These are phyloP conservation scores for Vishniacozyma victoriae DNA, from an alignment of 768 basidiomycete genomes.

Conservation along the genomic window DNA sequence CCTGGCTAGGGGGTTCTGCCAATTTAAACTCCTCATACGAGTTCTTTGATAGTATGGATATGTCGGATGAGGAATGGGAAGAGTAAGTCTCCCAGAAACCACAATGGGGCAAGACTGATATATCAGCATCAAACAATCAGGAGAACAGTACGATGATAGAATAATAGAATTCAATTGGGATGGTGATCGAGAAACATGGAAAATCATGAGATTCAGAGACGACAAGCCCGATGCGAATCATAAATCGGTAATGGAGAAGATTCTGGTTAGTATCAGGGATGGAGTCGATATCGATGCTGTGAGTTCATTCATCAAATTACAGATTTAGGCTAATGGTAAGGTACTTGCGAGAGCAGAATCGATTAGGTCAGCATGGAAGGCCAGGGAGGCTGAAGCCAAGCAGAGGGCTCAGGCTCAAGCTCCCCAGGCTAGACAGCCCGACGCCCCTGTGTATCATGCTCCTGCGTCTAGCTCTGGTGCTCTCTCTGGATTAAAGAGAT, in stretches of 20 bases:
- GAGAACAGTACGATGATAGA: conserved; percentile 87
- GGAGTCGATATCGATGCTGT: conserved; percentile 87
- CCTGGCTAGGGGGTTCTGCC: conserved; percentile 76
- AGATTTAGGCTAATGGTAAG: conserved; percentile 1
- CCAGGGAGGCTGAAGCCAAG: conserved; percentile 11
- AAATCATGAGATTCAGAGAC: conserved; percentile 85
- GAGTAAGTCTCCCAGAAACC: conserved; percentile 54
- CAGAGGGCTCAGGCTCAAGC: conserved; percentile 1
- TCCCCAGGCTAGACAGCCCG: conserved; percentile 1
- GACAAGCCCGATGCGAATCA: conserved; percentile 94
- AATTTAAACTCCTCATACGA: conserved; percentile 60
- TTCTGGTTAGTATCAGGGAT: conserved; percentile 84
- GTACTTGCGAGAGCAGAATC: conserved; percentile 23
- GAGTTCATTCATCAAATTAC: conserved; percentile 37
- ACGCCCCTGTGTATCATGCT: too few species aligned
- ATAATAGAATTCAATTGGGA: conserved; percentile 95
- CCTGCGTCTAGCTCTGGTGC: too few species aligned
- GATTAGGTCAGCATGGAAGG: conserved; percentile 35
- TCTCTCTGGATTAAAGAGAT: too few species aligned
- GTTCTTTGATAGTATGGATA: conserved; percentile 74
- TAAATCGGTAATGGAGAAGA: conserved; percentile 71
- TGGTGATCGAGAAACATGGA: conserved; percentile 59
- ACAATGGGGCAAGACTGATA: neutral
- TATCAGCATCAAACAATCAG: conserved; percentile 71
- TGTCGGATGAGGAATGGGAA: conserved; percentile 91